A percentile compares a stretch with the other conserved stretches of the same genome.
These are phyloP conservation scores for Salvia splendens DNA, from an alignment of 257 asterid species.

Conservation along the genomic window DNA sequence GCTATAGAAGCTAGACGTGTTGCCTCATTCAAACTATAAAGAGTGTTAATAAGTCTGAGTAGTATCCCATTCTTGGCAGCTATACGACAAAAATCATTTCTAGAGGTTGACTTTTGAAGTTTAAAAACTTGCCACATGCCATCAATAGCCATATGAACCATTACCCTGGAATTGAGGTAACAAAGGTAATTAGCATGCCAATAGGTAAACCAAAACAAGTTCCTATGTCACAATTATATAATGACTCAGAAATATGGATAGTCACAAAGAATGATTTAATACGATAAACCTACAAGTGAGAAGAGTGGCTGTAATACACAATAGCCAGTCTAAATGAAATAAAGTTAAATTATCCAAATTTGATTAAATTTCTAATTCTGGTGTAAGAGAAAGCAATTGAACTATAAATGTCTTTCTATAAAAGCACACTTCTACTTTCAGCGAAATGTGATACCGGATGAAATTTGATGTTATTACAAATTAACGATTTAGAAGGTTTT, in stretches of 20 bases:
- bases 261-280: constrained; percentile 9
- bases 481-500: no score
- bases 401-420: not conserved
- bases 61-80: constrained; percentile 93
- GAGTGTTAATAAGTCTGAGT: constrained; percentile 89
- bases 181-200: constrained; percentile 32
- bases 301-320: not conserved
- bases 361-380: constrained; percentile 7
- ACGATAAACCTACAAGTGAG: constrained; percentile 21
- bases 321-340: constrained; percentile 12
- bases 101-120: constrained; percentile 90
- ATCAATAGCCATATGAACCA: constrained; percentile 99
- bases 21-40: constrained; percentile 92
- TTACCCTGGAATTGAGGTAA: constrained; percentile 69
- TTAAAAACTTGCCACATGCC: constrained; percentile 99
- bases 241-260: constrained; percentile 15
- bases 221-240: constrained; percentile 5
- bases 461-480: not conserved
- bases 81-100: constrained; percentile 92
- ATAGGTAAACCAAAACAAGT: constrained; percentile 19
- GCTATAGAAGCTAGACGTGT: constrained; percentile 79
- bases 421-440: not conserved
- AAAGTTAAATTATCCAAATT: constrained; percentile 14
- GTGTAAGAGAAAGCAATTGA: constrained; percentile 15
- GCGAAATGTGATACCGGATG: not conserved